Evolutionary conservation across 1,284 basidiomycete genomes (phyloP).

Genomic region (Melampsora occidentalis): DNA sequence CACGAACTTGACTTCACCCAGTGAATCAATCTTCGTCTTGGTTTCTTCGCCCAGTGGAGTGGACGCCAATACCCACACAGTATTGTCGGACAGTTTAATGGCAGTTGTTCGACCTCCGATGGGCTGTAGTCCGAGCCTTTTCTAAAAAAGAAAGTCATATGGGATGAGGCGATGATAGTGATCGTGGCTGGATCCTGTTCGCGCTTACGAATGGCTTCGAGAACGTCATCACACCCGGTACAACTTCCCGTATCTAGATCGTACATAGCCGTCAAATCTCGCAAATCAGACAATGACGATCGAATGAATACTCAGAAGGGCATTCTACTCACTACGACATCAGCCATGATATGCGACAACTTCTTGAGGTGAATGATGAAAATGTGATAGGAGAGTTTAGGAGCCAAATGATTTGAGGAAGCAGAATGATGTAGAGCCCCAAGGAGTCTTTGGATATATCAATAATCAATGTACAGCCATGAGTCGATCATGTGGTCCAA

Average conservation of each 20-base stretch:
- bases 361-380: no score
- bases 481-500: no score
- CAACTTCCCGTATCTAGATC: constrained; percentile 31
- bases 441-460: no score
- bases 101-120: constrained; percentile 80
- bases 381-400: no score
- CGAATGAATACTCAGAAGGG: not conserved
- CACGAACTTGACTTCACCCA: constrained; percentile 72
- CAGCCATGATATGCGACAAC: constrained; percentile 8
- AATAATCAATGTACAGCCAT: no score
- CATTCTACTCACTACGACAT: constrained; percentile 1
- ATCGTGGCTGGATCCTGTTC: not conserved
- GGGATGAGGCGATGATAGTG: not conserved
- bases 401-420: no score
- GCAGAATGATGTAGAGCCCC: no score
- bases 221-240: constrained; percentile 35
- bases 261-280: not conserved
- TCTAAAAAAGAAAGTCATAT: constrained; percentile 8
- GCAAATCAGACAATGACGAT: no score
- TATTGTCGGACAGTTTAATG: constrained; percentile 67
- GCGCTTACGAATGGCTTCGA: constrained; percentile 39
- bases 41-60: constrained; percentile 73
- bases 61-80: constrained; percentile 81
- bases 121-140: constrained; percentile 66
- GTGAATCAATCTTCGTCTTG: constrained; percentile 65